These are phyloP conservation scores for Phoenix roebelenii DNA, from an alignment of 176 grass and related monocot species.

Conservation along the genomic window DNA sequence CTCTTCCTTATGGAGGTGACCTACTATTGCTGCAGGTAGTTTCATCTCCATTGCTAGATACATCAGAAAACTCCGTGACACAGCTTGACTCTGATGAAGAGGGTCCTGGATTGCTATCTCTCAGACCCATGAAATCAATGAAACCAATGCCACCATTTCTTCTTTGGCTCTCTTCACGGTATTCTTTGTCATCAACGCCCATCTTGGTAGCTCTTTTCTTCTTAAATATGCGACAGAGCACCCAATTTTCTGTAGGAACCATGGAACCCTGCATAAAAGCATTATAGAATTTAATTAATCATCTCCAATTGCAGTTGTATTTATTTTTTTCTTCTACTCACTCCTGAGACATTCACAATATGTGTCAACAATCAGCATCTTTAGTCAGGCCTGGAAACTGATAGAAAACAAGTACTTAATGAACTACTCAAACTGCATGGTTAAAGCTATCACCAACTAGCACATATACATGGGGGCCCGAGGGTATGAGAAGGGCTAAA, in stretches of 20 bases:
- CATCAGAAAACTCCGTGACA: conserved; percentile 9
- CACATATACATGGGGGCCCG: too few relatives aligned
- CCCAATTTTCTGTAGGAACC: conserved; percentile 1
- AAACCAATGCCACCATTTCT: neutral
- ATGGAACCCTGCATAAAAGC: too few relatives aligned
- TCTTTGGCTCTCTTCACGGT: neutral
- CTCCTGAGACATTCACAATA: too few relatives aligned
- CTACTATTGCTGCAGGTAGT: neutral
- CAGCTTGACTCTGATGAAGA: conserved; percentile 10
- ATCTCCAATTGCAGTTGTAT: too few relatives aligned
- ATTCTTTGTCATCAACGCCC: neutral
- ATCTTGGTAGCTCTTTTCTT: conserved; percentile 16
- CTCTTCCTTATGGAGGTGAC: neutral
- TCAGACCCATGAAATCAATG: conserved; percentile 9
- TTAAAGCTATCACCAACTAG: too few relatives aligned
- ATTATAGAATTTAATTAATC: too few relatives aligned
- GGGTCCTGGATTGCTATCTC: neutral
- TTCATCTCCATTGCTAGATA: conserved; percentile 15
- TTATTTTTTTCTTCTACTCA: too few relatives aligned
- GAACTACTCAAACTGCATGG: too few relatives aligned
- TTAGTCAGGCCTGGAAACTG: too few relatives aligned
- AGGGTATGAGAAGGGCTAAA: too few relatives aligned
- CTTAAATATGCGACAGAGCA: conserved; percentile 28
- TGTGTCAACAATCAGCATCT: too few relatives aligned
- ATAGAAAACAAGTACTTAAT: too few relatives aligned